Base-by-base conservation (phyloP, 2,329 filamentous ascomycete species). In the Daldinia sp. region DNA sequence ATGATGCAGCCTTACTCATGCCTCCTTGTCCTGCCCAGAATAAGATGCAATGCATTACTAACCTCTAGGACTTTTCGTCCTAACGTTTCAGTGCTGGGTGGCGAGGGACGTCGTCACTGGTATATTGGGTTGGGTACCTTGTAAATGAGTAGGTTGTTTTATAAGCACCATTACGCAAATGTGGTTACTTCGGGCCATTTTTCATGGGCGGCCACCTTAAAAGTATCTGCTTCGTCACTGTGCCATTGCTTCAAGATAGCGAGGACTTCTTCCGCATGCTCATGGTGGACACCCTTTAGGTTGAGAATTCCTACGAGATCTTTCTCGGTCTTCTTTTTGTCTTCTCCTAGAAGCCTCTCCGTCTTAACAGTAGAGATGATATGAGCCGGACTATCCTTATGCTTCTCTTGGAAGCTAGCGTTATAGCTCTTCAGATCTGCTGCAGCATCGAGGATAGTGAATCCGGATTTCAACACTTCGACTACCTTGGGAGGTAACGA, bases 391-490 rank as follows among this genome's bases (percentile, higher is more conserved):
- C 87, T 91, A 58, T 82, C 76, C 68, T 86, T 85, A 79, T 94
- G 83, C 68, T 84, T 81, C 39, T 82, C 75, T 15, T 88, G 77
- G 76, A 88, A 94, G 19, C 86, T 83, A 35, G 88, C 81, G 76
- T 94, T 94, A 78, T 84, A 85, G 68, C 86, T 81, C 48, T 83
- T 79, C 41, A 92, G 81, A 51, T 89, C 83, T 17, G 81, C 77
- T 27, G 85, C 84, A 8, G 85, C 78, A 5, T 88, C 81, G 21
- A 90, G 78, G 7, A 83, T 80, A 32, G 85, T 85, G 69, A 94
- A 91, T 67, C 89, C 87, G 1, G 85, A 78, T 63, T 89, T 87
- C 68, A 97, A 80, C 47, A 92, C 86, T 68, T 93, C 86, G 50
- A 85, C 81, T 17, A 90, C 85, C 76, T 91, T 86, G 19, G 86